Evolutionary conservation across 1,284 basidiomycete species (phyloP), one percentile per base, ranked within the genome.

Genomic region (Cystobasidium slooffiae): DNA sequence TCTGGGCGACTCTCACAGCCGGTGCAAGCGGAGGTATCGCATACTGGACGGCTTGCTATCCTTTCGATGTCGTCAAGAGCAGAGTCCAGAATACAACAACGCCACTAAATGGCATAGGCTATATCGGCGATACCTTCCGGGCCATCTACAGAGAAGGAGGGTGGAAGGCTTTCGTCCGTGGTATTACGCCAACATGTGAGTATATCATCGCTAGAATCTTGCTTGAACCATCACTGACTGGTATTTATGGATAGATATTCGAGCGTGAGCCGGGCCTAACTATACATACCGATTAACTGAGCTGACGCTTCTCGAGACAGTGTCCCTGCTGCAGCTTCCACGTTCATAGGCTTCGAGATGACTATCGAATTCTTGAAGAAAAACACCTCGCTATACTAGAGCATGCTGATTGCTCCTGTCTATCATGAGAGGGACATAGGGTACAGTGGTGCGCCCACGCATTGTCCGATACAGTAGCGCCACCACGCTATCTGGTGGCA

Each of bases 11-110:
- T 22, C 85, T 97, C 14, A 87, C 89, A 0, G 92, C 92, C 67
- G 96, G 96, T 5, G 90, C 91, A 0, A 89, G 88, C 1, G 96
- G 95, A 55, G 96, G 96, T 0, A 88, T 94, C 61, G 89, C 89
- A 0, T 98, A 99, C 81, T 99, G 96, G 96, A 86, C 97, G 3
- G 87, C 92, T 2, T 95, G 90, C 80, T 98, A 97, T 82, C 95
- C 93, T 0, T 84, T 94, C 5, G 90, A 97, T 78, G 92, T 97
- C 3, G 88, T 96, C 62, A 97, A 97, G 84, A 93, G 91, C 2
- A 88, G 93, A 46, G 86, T 97, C 10, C 94, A 97, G 80, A 86
- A 95, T 20, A 88, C 92, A 0, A 82, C 87, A 0, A 87, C 85
- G 10, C 93, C 94, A 0, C 93, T 94, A 0, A 85, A 89, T 5